A percentile compares a stretch with the other conserved stretches of the same genome.
Conservation (phyloP, 306 rosid species). For the Luffa aegyptiaca region DNA sequence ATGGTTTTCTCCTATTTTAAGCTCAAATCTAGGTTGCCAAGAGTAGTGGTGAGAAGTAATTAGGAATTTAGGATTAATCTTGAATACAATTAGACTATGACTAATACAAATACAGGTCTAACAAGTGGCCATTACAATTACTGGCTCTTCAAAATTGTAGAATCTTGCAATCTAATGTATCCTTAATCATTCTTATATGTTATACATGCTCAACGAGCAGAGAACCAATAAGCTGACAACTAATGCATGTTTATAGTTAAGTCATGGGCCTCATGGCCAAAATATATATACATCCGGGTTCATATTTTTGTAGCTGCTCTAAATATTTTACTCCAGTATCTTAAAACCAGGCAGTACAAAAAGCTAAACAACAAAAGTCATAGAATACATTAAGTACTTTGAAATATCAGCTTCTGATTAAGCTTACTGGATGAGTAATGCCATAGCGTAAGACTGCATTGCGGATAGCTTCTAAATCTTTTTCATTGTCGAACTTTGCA, state of each 20-base stretch:
- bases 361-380: neutral
- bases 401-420: constrained; percentile 11
- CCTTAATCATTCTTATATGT: neutral
- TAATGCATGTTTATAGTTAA: neutral
- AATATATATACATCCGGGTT: neutral
- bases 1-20: neutral
- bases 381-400: neutral
- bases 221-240: neutral
- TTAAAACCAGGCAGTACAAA: neutral
- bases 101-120: neutral
- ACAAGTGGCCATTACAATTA: neutral
- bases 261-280: neutral
- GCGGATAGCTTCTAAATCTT: constrained; percentile 94
- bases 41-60: neutral
- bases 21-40: neutral
- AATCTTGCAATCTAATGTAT: neutral
- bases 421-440: constrained; percentile 85
- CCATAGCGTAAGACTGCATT: constrained; percentile 88
- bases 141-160: neutral
- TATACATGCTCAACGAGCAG: neutral
- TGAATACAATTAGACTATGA: neutral
- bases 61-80: neutral
- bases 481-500: constrained; percentile 94
- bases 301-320: neutral
- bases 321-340: neutral